Base-by-base conservation (phyloP, 495 filamentous ascomycete genomes). In the Lepidopterella palustris region DNA sequence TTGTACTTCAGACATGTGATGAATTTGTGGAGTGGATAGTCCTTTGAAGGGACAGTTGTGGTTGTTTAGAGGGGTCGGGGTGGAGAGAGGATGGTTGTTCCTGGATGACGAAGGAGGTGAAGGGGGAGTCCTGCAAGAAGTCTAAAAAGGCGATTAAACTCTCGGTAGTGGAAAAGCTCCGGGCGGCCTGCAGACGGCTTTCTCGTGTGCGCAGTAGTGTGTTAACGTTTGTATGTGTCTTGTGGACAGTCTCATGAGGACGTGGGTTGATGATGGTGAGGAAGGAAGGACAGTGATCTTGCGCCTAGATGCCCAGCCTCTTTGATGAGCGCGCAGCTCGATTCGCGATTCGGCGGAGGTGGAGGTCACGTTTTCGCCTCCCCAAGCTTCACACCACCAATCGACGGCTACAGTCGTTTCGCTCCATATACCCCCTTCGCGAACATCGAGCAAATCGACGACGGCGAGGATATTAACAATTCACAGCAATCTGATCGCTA, bases 1-100 rank as follows among this genome's bases (percentile, higher is more conserved):
- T 78, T 91, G 85, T 76, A 89, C 85, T 82, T 97, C 93, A 80
- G 93, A 95, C 92, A 98, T 96, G 73, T 78, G 69, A 66, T 54
- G 62, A 47, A 64, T 64, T 55, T 58, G 53, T 65, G 61, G 49
- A 56, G n/a, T 10, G 23, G 53, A 39, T n/a, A 15, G n/a, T 35
- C 53, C 21, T 39, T 24, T 42, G 40, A 39, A 11, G 29, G 20
- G 54, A 51, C 39, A 35, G 42, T 15, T 35, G 55, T 29, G 29
- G 28, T 55, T 59, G 47, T 27, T 50, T 3, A 31, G 59, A 32
- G 18, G 25, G 50, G 53, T 15, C 25, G 27, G 13, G 54, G 39
- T 25, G 27, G 55, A 40, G 32, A 23, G 52, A 45, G 58, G 58
- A 49, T 52, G 50, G 31, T 26, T 49, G 61, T 51, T 55, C 47